Base-by-base conservation (phyloP, 2,329 filamentous ascomycete genomes). In the Phaeosphaeria sp. region DNA sequence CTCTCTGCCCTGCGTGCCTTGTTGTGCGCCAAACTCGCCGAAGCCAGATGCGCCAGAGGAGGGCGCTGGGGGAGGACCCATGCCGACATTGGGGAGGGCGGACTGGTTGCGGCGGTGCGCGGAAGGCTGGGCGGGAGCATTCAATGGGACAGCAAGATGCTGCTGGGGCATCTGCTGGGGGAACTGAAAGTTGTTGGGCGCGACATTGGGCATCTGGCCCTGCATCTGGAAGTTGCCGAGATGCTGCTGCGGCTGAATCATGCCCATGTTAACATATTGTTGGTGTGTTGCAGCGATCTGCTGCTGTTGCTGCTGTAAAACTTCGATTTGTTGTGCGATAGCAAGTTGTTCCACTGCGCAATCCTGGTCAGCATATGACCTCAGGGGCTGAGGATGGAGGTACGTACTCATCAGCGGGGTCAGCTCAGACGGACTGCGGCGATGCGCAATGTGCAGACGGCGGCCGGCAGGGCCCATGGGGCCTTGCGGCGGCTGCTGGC, bases 91-190 rank as follows among this genome's bases (percentile, higher is more conserved):
- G 50, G 95, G 93, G 67, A 98, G 86, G 75, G 94, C 94, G 76
- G 95, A 98, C 81, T 97, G 94, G 84, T 98, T 98, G 82, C 95
- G 93, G 79, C 95, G 93, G 85, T 99, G 95, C 78, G 92, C 89
- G 68, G 89, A 83, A 64, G 91, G 89, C 77, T 95, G 92, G 61
- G 86, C 89, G 44, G 91, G 90, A 62, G 90, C 83, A 69, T 89
- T 90, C 87, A 94, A 88, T 55, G 87, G 85, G 36, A 91, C 84
- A 64, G 88, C 90, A 74, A 89, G 79, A 68, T 87, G 82, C 67
- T 83, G 82, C 65, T 82, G 81, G 24, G 44, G 25, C 73, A 81
- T 78, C 65, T 82, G 83, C 72, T 86, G 87, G 53, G 92, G 91
- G 75, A 97, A 97, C 76, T 97, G 94, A 79, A 96, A 98, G 68